A percentile compares a stretch with the other conserved stretches of the same genome.
These are phyloP conservation scores for Pezicula rhizophila DNA, from an alignment of 2,329 filamentous ascomycete species.

Conservation along the genomic window DNA sequence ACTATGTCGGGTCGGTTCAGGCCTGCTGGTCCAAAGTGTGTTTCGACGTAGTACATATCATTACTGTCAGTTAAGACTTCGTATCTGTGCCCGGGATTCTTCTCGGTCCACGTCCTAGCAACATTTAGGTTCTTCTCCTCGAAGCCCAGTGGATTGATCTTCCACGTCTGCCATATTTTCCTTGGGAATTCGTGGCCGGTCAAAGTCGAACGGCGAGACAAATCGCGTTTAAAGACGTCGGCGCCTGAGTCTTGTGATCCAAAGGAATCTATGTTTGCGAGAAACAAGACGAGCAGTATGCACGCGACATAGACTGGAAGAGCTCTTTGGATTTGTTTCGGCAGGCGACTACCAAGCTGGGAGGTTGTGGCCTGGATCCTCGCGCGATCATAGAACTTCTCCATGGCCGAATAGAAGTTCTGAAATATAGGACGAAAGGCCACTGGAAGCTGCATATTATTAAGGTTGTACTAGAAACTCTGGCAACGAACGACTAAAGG, in stretches of 20 bases:
- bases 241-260: not conserved
- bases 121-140: constrained; percentile 55
- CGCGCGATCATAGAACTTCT: not conserved
- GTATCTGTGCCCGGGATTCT: constrained; percentile 56
- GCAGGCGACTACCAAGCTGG: constrained; percentile 1
- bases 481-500: no score
- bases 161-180: constrained; percentile 77
- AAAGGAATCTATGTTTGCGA: constrained; percentile 15
- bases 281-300: constrained; percentile 20
- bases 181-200: constrained; percentile 43
- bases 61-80: constrained; percentile 54
- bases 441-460: no score
- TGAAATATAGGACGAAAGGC: no score
- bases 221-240: constrained; percentile 1
- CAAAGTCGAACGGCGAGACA: not conserved
- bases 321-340: constrained; percentile 17
- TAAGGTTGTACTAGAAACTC: no score
- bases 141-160: constrained; percentile 60
- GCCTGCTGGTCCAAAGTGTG: constrained; percentile 58
- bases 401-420: no score
- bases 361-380: constrained; percentile 6
- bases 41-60: constrained; percentile 61
- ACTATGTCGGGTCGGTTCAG: constrained; percentile 63
- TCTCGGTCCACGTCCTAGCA: constrained; percentile 58
- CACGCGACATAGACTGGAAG: constrained; percentile 22